Evolutionary conservation across 2,329 filamentous ascomycete species (phyloP).

Genomic region (Botryotinia globosa): DNA sequence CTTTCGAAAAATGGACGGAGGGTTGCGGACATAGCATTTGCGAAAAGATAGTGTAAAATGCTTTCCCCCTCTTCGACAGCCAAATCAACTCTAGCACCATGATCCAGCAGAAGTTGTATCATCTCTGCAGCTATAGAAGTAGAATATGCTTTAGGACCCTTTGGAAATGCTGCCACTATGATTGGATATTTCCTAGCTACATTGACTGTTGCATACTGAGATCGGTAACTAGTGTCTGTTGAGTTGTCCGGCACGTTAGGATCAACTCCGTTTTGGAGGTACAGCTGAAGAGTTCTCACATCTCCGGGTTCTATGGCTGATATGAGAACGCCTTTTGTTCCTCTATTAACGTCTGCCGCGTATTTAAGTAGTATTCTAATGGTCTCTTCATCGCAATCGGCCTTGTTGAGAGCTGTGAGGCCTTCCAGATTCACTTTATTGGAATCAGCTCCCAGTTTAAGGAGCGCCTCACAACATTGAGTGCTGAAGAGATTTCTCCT

Average conservation of each 20-base stretch:
- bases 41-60: background rate
- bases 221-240: background rate
- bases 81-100: conserved; percentile 12
- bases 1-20: background rate
- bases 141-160: background rate
- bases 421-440: background rate
- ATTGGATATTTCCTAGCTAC: background rate
- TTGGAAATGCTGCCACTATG: background rate
- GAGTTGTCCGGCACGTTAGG: background rate
- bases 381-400: conserved; percentile 17
- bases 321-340: background rate
- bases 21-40: background rate
- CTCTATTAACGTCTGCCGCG: conserved; percentile 37
- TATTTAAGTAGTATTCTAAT: conserved; percentile 35
- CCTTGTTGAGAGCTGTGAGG: background rate
- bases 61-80: background rate
- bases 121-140: background rate
- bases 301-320: background rate
- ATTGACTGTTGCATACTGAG: background rate
- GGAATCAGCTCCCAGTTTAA: conserved; percentile 21
- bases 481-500: background rate
- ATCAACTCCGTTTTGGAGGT: conserved; percentile 5
- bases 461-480: conserved; percentile 7
- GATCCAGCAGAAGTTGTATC: background rate
- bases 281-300: background rate